A percentile compares a stretch with the other conserved stretches of the same genome.
These are phyloP conservation scores for Gardenia jasminoides DNA, from an alignment of 257 asterid genomes.

Conservation along the genomic window DNA sequence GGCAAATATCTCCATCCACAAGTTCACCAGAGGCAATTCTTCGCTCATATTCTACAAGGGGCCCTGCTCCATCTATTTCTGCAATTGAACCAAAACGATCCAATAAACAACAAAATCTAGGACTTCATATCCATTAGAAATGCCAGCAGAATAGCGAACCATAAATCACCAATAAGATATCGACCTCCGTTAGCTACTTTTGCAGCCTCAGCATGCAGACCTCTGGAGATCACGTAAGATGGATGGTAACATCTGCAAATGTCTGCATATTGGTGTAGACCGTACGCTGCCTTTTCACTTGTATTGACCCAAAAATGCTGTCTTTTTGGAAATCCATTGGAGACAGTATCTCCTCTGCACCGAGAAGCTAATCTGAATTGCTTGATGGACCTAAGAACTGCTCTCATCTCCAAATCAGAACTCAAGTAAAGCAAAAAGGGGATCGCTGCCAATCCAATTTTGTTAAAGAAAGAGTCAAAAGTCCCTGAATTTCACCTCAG, in stretches of 20 bases:
- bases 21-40: conserved; percentile 83
- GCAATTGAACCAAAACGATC: conserved; percentile 20
- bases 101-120: conserved; percentile 12
- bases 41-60: conserved; percentile 76
- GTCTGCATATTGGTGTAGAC: conserved; percentile 35
- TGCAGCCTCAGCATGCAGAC: conserved; percentile 52
- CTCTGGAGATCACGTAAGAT: conserved; percentile 31
- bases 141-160: no score
- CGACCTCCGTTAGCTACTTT: no score
- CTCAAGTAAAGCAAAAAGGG: no score
- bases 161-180: no score
- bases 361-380: conserved; percentile 41
- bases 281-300: conserved; percentile 25
- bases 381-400: conserved; percentile 42
- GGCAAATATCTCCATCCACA: conserved; percentile 83
- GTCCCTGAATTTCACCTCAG: conserved; percentile 23
- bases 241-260: conserved; percentile 34
- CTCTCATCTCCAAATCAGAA: conserved; percentile 46
- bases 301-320: conserved; percentile 29
- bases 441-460: no score
- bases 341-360: conserved; percentile 24
- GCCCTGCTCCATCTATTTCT: conserved; percentile 65
- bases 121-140: no score
- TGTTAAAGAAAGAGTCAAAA: no score
- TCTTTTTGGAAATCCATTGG: conserved; percentile 30